A percentile compares a stretch with the other conserved stretches of the same genome.
These are phyloP conservation scores for Coemansia sp. DNA, from an alignment of 192 early-diverging fungal genomes.

Conservation along the genomic window DNA sequence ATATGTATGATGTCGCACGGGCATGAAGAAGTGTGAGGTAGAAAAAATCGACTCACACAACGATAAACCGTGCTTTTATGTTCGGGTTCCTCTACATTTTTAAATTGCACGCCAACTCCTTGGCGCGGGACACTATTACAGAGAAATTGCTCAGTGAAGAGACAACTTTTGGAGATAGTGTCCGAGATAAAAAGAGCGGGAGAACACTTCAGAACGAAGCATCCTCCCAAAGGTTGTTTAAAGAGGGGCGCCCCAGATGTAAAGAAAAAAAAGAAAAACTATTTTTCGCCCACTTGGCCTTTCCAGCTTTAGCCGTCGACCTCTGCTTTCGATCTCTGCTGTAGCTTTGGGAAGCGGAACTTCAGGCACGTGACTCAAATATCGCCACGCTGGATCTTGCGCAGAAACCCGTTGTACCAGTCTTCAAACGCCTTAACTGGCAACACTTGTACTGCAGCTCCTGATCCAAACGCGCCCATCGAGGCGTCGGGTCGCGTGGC, in stretches of 20 bases:
- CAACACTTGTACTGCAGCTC: slow-evolving; percentile 52
- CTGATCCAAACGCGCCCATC: slow-evolving; percentile 52
- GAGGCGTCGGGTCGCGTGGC: slow-evolving; percentile 58
- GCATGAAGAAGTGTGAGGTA: slow-evolving; percentile 42
- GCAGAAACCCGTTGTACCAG: slow-evolving; percentile 77
- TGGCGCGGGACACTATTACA: slow-evolving; percentile 44
- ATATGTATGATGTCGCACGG: slow-evolving; percentile 34
- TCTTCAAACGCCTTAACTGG: slow-evolving; percentile 75
- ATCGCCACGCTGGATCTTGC: slow-evolving; percentile 72
- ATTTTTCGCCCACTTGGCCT: background rate
- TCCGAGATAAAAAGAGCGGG: slow-evolving; percentile 9
- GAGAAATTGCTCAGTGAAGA: background rate
- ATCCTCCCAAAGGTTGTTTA: slow-evolving; percentile 3
- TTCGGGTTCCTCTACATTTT: slow-evolving; percentile 23
- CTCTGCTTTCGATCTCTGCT: background rate
- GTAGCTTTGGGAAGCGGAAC: background rate
- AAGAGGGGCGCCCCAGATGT: slow-evolving; percentile 2
- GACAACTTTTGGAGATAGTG: slow-evolving; percentile 4
- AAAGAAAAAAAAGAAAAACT: slow-evolving; percentile 1
- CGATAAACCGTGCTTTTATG: slow-evolving; percentile 41
- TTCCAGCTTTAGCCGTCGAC: background rate
- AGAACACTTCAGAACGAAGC: slow-evolving; percentile 41
- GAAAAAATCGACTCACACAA: slow-evolving; percentile 15
- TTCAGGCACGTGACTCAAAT: slow-evolving; percentile 36
- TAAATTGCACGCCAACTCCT: slow-evolving; percentile 42